These are phyloP conservation scores for Pythium volutum DNA, from an alignment of 352 stramenopile genomes.

Conservation along the genomic window DNA sequence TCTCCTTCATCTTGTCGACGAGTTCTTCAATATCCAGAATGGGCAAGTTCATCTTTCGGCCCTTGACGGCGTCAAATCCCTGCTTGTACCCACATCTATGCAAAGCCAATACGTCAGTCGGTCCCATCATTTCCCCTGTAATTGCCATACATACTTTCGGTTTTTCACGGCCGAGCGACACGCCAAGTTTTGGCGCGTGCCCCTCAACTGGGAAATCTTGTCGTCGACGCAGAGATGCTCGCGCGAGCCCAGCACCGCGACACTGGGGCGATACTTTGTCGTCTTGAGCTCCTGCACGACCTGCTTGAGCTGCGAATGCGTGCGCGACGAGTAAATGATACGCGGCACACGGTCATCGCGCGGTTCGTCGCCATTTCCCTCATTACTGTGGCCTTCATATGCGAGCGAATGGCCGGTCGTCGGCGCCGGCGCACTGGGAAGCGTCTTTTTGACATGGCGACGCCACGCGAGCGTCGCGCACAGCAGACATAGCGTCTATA, in stretches of 20 bases:
- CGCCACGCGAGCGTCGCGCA: conserved; percentile 94
- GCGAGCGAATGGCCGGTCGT: conserved; percentile 21
- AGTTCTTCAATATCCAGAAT: conserved; percentile 99
- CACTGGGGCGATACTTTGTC: conserved; percentile 89
- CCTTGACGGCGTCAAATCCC: conserved; percentile 65
- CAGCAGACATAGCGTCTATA: conserved; percentile 95
- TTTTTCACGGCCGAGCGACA: conserved; percentile 86
- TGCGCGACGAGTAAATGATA: conserved; percentile 98
- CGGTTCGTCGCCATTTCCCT: conserved; percentile 21
- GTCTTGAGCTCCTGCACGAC: conserved; percentile 96
- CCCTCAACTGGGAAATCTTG: conserved; percentile 86
- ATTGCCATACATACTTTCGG: conserved; percentile 58
- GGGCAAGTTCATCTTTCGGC: conserved; percentile 46
- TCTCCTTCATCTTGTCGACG: conserved; percentile 82
- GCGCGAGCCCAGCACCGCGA: conserved; percentile 91
- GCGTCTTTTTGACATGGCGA: conserved; percentile 60
- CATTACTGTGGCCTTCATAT: conserved; percentile 45
- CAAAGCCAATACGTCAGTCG: too few relatives aligned
- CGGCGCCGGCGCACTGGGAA: conserved; percentile 10
- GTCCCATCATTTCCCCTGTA: too few relatives aligned
- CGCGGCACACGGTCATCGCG: conserved; percentile 56
- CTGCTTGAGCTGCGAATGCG: conserved; percentile 98
- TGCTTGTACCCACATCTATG: conserved; percentile 78
- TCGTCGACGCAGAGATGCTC: conserved; percentile 98
- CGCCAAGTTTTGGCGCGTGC: conserved; percentile 83